Evolutionary conservation across 805 yeast genomes (phyloP), one percentile per base, ranked within the genome.

Genomic region (Pichia exigua): DNA sequence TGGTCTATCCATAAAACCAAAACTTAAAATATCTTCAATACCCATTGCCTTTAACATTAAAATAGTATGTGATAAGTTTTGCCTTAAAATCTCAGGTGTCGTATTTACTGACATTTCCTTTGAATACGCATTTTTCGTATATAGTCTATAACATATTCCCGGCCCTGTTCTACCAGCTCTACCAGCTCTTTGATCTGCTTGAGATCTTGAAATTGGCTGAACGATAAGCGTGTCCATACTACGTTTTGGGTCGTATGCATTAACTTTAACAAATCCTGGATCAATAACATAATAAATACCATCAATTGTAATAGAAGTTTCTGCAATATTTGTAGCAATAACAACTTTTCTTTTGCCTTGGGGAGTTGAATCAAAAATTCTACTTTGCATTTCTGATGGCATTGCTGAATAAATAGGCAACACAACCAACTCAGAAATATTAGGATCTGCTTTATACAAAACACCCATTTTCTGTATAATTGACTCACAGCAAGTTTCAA

Each of bases 91-190:
- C 65, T 94, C 99, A 0, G 99, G 99, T 1, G 87, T 74, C 0
- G 96, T 79, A 56, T 83, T 85, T 2, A 85, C 79, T 10, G 84
- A 73, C 85, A 92, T 82, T 61, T 91, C 97, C 54, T 79, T 76
- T 52, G 77, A 71, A 65, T 74, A 91, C 0, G 96, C 91, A 53
- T 80, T 71, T 61, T 88, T 91, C 0, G 98, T 91, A 65, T 86
- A 94, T n/a, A 94, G 70, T 51, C 99, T 72, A 63, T 82, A 94
- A 63, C 99, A 95, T 59, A 87, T 84, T 2, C 99, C 99, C 0
- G 97, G 96, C 0, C 95, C 95, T 0, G 95, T 89, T 72, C 99
- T 85, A 46, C 99, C 99, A 0, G 99, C 99, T 64, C 99, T 79
- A 51, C 99, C 99, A 45, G 95, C 80, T 63, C 99, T 77, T 69